Conservation (phyloP, 306 rosid genomes). For the Mimosa bimucronata region DNA sequence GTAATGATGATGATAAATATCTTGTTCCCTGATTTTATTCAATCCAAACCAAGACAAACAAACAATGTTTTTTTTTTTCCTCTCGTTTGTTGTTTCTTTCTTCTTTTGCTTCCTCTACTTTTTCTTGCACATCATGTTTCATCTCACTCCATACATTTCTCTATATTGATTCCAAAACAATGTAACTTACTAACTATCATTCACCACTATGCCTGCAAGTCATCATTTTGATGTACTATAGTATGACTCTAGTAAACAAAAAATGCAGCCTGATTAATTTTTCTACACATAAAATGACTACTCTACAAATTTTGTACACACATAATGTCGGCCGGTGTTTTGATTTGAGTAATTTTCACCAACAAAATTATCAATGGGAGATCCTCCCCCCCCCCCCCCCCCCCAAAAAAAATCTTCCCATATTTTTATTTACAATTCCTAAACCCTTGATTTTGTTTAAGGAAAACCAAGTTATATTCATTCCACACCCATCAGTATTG, state of each 20-base stretch:
- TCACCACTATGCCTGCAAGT: constrained; percentile 8
- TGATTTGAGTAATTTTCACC: no score
- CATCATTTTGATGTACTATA: neutral
- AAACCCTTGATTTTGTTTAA: neutral
- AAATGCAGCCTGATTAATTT: no score
- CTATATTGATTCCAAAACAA: neutral
- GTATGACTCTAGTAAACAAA: neutral
- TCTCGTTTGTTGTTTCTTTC: neutral
- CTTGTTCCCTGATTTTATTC: constrained; percentile 47
- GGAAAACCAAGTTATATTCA: no score
- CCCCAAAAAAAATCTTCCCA: no score
- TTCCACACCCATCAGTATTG: no score
- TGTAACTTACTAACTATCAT: constrained; percentile 1
- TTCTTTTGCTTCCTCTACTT: neutral
- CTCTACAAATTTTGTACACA: no score
- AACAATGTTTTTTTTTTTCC: neutral
- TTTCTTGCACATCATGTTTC: constrained; percentile 19
- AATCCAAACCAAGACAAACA: neutral
- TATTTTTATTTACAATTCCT: no score
- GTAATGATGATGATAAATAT: constrained; percentile 42
- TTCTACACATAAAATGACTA: no score
- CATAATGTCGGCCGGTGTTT: no score
- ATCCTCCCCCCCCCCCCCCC: no score
- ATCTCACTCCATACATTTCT: constrained; percentile 2
- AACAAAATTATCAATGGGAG: no score